These are phyloP conservation scores for Albugo laibachii DNA, from an alignment of 352 stramenopile species.

Conservation along the genomic window DNA sequence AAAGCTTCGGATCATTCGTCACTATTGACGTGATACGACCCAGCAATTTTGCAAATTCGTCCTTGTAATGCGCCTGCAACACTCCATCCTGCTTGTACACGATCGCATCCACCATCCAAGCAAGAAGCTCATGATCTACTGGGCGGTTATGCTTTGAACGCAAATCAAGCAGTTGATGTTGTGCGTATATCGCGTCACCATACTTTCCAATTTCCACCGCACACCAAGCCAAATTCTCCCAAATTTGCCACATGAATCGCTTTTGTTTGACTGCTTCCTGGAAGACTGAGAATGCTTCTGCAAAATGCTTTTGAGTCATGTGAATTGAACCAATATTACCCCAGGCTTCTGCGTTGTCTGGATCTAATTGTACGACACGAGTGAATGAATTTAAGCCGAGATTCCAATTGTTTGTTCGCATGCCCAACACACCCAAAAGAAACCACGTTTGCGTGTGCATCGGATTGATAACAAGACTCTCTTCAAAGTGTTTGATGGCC, in stretches of 20 bases:
- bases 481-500: constrained; percentile 62
- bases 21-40: constrained; percentile 55
- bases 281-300: constrained; percentile 63
- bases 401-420: constrained; percentile 78
- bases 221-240: constrained; percentile 75
- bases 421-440: constrained; percentile 76
- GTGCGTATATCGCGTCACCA: constrained; percentile 63
- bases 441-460: constrained; percentile 87
- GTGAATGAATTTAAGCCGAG: constrained; percentile 81
- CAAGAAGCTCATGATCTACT: constrained; percentile 53
- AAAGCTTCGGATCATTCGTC: constrained; percentile 61
- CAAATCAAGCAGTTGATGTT: constrained; percentile 71
- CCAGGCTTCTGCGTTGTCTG: constrained; percentile 51
- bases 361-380: constrained; percentile 86
- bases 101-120: constrained; percentile 64
- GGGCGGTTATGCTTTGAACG: constrained; percentile 59
- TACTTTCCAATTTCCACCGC: constrained; percentile 55
- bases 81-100: constrained; percentile 33
- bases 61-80: too few species aligned
- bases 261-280: constrained; percentile 78
- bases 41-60: constrained; percentile 57
- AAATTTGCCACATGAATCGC: constrained; percentile 83
- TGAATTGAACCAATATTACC: constrained; percentile 79
- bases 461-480: constrained; percentile 76
- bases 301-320: constrained; percentile 56